Base-by-base conservation (phyloP, 805 yeast species). In the Ogataea glucozyma region DNA sequence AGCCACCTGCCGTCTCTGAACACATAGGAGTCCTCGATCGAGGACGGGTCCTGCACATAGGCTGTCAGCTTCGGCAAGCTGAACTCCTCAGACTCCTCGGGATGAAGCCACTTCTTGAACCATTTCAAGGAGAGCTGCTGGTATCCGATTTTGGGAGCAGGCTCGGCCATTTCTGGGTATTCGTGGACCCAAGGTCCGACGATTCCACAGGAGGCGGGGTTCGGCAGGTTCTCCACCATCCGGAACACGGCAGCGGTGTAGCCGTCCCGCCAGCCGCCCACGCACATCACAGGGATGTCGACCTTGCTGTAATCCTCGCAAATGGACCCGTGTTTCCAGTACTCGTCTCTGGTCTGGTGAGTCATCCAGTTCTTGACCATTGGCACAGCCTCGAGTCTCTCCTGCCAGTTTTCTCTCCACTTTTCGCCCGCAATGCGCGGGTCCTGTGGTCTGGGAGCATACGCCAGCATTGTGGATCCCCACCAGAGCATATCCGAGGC, bases 161-260 rank as follows among this genome's bases (percentile, higher is more conserved):
- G 76, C 24, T 66, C 69, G 1, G 75, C 76, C 58, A 72, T 66
- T 48, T 71, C 75, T 3, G 76, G 76, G 52, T 62, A 71, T 48
- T 71, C 76, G 48, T 71, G 76, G 35, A 71, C 75, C 76, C 76
- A 72, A 7, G 75, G 76, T 17, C 76, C 75, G 49, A 72, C 63
- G 12, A 71, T 44, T 26, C 65, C 66, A 24, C 60, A 52, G 1
- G 69, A 56, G 23, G 66, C 53, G n/a, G 71, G 67, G 39, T 70
- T 60, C n/a, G 71, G 71, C 26, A 71, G 53, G 18, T 67, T 60
- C 8, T 67, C 63, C 30, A 61, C 63, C 72, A 71, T 67, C 52
- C 75, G 60, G 51, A 72, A 71, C 3, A 71, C 72, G 3, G 75
- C 67, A 19, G 60, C 56, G 8, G 75, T 70, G 49, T 71, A 71